phyloP scores from a whole-genome alignment of 306 rosid species.

The Geum urbanum region DNA sequence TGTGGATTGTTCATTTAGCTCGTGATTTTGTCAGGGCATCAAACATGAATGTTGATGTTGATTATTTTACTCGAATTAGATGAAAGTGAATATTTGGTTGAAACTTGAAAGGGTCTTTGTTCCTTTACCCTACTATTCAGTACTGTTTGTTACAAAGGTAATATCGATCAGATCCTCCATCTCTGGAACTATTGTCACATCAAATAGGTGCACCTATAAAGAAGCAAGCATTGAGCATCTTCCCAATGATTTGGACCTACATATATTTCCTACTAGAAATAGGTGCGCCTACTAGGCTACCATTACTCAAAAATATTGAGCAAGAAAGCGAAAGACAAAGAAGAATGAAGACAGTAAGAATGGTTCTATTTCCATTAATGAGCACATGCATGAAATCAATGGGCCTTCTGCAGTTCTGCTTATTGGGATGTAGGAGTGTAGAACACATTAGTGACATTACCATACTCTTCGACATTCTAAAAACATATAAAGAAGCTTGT shows the following conservation, averaged over 20 bases:
- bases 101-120: background rate
- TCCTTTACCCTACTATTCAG: conserved; percentile 1
- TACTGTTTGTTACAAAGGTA: background rate
- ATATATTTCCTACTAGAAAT: no score
- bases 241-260: background rate
- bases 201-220: background rate
- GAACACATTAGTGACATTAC: no score
- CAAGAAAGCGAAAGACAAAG: no score
- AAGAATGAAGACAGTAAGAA: no score
- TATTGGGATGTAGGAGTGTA: no score
- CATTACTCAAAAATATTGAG: no score
- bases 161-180: background rate
- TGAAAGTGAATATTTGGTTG: background rate
- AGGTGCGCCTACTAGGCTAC: no score
- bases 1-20: background rate
- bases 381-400: no score
- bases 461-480: no score
- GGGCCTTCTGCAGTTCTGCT: no score
- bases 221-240: background rate
- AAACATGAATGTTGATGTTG: background rate
- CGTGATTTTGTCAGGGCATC: background rate
- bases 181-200: background rate
- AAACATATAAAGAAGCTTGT: no score
- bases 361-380: no score
- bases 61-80: background rate